Evolutionary conservation across 768 basidiomycete genomes (phyloP).

Genomic region (Lactarius pseudohatsudake): DNA sequence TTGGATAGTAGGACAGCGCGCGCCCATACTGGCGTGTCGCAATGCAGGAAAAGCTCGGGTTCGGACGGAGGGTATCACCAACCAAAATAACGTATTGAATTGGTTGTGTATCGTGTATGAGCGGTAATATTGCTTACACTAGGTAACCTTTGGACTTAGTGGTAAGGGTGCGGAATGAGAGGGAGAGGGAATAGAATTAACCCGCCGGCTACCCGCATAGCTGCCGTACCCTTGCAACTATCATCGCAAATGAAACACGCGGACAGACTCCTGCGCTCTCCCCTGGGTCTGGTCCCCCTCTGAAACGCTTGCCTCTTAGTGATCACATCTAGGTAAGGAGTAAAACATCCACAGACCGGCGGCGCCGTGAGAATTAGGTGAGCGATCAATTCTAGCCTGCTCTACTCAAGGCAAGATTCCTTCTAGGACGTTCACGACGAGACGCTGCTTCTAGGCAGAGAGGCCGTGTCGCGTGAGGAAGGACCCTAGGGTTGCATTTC

Average conservation of each 20-base stretch:
- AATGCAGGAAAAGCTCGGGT: not conserved
- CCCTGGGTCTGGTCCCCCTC: conserved; percentile 3
- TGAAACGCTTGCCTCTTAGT: conserved; percentile 10
- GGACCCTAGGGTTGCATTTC: not conserved
- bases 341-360: not conserved
- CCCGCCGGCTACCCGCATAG: not conserved
- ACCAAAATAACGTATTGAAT: not conserved
- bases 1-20: not conserved
- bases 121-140: not conserved
- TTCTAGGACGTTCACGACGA: conserved; percentile 67
- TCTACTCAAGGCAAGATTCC: conserved; percentile 41
- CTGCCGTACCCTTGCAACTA: not conserved
- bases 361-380: not conserved
- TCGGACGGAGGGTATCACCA: not conserved
- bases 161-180: not conserved
- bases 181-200: not conserved
- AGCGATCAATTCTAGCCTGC: conserved; percentile 13
- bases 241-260: conserved; percentile 7
- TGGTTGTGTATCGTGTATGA: not conserved
- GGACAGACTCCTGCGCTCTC: conserved; percentile 9
- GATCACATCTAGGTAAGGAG: conserved; percentile 8
- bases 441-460: conserved; percentile 57
- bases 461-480: conserved; percentile 10
- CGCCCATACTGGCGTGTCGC: not conserved
- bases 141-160: not conserved